Evolutionary conservation across 2,329 filamentous ascomycete species (phyloP).

Genomic region (Aspergillus ibericus): DNA sequence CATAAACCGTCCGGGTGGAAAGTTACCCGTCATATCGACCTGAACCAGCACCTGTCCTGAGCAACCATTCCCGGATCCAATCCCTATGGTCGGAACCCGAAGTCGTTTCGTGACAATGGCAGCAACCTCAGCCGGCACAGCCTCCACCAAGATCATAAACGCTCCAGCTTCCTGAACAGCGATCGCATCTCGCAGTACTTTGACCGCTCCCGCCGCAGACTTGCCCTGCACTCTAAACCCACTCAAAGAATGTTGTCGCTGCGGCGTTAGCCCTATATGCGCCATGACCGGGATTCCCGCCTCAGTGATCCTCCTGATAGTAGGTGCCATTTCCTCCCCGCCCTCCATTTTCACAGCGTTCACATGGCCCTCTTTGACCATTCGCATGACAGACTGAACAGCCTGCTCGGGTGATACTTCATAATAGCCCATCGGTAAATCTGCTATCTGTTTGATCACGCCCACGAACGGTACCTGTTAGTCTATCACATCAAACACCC

Average conservation of each 20-base stretch:
- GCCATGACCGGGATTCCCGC: slow-evolving; percentile 91
- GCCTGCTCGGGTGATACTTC: slow-evolving; percentile 87
- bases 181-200: slow-evolving; percentile 77
- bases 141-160: slow-evolving; percentile 85
- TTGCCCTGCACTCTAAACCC: slow-evolving; percentile 96
- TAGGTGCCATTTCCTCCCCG: slow-evolving; percentile 80
- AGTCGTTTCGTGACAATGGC: slow-evolving; percentile 76
- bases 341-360: slow-evolving; percentile 92
- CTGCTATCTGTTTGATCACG: slow-evolving; percentile 51
- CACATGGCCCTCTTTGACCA: slow-evolving; percentile 87
- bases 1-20: slow-evolving; percentile 92
- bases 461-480: no score
- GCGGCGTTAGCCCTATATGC: slow-evolving; percentile 92
- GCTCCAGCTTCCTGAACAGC: slow-evolving; percentile 88
- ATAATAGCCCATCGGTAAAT: slow-evolving; percentile 95
- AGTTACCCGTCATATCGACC: slow-evolving; percentile 90
- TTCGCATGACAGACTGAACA: slow-evolving; percentile 76
- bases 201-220: slow-evolving; percentile 68
- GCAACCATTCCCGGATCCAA: slow-evolving; percentile 88
- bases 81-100: slow-evolving; percentile 87
- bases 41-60: slow-evolving; percentile 95
- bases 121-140: slow-evolving; percentile 83
- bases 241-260: slow-evolving; percentile 86
- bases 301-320: slow-evolving; percentile 77
- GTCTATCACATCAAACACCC: no score